Evolutionary conservation across 1,139 yeast species (phyloP).

Genomic region (Ogataea hybrid): DNA sequence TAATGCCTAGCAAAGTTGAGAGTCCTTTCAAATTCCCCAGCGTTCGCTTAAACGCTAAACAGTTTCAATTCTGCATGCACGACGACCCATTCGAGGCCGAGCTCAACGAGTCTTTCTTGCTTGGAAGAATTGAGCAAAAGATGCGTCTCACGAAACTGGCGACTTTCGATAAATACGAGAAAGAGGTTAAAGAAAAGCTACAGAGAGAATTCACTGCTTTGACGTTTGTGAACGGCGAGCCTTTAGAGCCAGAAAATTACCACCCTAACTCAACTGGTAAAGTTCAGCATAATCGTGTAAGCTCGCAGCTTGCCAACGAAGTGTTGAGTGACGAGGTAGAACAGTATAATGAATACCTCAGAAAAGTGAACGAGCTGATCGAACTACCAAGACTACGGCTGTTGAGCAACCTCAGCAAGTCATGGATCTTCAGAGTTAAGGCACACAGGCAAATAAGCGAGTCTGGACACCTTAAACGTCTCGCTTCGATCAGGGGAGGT

Average conservation of each 20-base stretch:
- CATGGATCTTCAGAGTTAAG: conserved; percentile 62
- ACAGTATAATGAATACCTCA: conserved; percentile 23
- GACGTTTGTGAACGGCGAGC: conserved; percentile 17
- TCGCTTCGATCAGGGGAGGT: conserved; percentile 41
- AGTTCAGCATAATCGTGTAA: background rate
- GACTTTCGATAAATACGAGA: conserved; percentile 42
- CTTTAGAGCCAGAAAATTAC: conserved; percentile 12
- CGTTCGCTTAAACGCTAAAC: conserved; percentile 48
- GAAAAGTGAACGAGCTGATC: conserved; percentile 33
- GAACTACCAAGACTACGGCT: conserved; percentile 36
- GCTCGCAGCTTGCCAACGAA: conserved; percentile 21
- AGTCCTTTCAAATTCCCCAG: conserved; percentile 45
- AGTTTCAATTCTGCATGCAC: conserved; percentile 54
- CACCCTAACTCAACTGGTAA: background rate
- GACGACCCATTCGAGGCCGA: conserved; percentile 92
- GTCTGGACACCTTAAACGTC: conserved; percentile 45
- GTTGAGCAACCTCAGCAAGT: conserved; percentile 50
- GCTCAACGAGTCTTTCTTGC: conserved; percentile 64
- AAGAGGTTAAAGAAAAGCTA: conserved; percentile 32
- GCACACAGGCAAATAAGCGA: conserved; percentile 30
- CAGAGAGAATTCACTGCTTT: conserved; percentile 22
- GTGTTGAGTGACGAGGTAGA: conserved; percentile 19
- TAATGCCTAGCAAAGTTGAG: conserved; percentile 35
- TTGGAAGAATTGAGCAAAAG: conserved; percentile 70
- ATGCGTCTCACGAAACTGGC: conserved; percentile 57